Evolutionary conservation across 306 rosid species (phyloP), one percentile per base, ranked within the genome.

Genomic region (Aeschynomene evenia): DNA sequence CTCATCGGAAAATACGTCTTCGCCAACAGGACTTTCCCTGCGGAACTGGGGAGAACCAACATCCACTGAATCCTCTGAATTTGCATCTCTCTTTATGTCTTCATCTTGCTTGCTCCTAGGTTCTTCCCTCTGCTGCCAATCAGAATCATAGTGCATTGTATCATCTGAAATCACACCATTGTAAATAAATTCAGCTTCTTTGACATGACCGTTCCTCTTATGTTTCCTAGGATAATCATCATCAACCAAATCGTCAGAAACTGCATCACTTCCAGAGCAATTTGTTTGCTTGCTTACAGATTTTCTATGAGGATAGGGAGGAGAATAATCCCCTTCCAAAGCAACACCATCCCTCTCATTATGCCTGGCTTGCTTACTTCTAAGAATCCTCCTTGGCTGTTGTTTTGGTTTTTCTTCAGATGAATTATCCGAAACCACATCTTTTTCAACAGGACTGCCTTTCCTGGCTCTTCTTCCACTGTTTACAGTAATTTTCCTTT

Each of bases 401-500:
- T 57, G 66, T 19, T 57, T 78, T 68, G 69, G 71, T 71, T 74
- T 42, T 60, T 66, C 77, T 73, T 77, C 84, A 33, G 67, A 18
- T 13, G 87, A 45, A 75, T 71, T 33, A 46, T 85, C 88, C 0
- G 80, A 85, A 66, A 52, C 61, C 20, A 36, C 76, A 49, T 74
- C 78, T 61, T 60, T 83, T 46, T 73, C 81, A 54, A 48, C 21
- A 67, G 68, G 61, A 77, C 78, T 84, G 33, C 77, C 80, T 83
- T 85, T 94, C 89, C 88, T 81, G 67, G 70, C 55, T 51, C 73
- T 57, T n/a, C n/a, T n/a, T 56, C 67, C 77, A 29, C 77, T 73
- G 52, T 79, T 82, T 18, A 22, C 70, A 23, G 76, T 39, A 81
- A 66, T 73, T 74, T 91, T 95, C 85, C 99, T 91, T 85, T 95